Evolutionary conservation across 2,329 filamentous ascomycete genomes (phyloP), one percentile per base, ranked within the genome.

Genomic region (Tolypocladium guangdongense): DNA sequence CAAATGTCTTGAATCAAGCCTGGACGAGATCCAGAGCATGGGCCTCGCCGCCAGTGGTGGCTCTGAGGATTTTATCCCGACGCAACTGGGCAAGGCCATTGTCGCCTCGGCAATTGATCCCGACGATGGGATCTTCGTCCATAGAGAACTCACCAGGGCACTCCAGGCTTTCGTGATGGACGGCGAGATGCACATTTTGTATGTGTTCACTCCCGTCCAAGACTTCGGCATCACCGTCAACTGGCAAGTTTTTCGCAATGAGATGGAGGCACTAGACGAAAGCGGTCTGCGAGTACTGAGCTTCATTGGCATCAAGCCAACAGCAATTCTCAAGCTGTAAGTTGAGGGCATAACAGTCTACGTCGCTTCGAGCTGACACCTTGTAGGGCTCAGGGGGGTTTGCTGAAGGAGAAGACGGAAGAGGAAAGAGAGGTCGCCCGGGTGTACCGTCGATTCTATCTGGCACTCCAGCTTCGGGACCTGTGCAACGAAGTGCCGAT

Each of bases 111-210:
- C 83, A 1, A 78, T 91, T 37, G 81, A 86, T 50, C 87, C 86
- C 0, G 84, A 88, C 55, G 87, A 90, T 60, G 87, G 87, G 0
- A 68, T 88, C 1, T 90, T 90, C 60, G 77, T 90, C 20, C 74
- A 90, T 59, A 74, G 80, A 47, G 87, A 91, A 65, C 73, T 90
- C 49, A 76, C 76, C 54, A 78, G 78, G 58, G 84, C 87, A 0
- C 73, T 90, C 3, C 74, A 78, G 56, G 84, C 84, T 1, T 90
- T 91, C 62, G 87, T 90, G 14, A 84, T 91, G 80, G 86, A 90
- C 62, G 84, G 86, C 4, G 87, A 91, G 57, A 84, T 91, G 82
- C 87, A 90, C 61, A 78, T 88, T 14, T 77, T 90, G 48, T 91
- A 90, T 64, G 83, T 82, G 38, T 90, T 90, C 58, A 90, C 87